A percentile compares a stretch with the other conserved stretches of the same genome.
Evolutionary conservation across 768 basidiomycete genomes (phyloP).

Genomic region (Kwoniella botswanensis): DNA sequence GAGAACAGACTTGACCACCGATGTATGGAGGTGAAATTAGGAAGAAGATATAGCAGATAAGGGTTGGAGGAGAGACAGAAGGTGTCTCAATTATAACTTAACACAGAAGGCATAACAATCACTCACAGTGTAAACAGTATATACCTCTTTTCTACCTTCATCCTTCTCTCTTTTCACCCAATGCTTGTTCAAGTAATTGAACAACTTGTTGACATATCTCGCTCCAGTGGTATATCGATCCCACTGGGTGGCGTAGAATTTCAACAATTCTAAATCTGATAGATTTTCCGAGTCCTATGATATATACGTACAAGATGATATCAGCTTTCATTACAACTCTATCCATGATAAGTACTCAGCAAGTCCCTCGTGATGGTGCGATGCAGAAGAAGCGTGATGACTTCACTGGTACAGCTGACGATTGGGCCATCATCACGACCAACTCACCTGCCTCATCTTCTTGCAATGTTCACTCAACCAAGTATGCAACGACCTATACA

Average conservation of each 20-base stretch:
- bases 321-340: neutral
- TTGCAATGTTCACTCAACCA: constrained; percentile 87
- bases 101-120: neutral
- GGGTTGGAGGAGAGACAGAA: neutral
- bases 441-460: constrained; percentile 66
- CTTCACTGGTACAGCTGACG: neutral
- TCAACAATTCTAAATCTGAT: constrained; percentile 83
- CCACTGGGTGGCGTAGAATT: constrained; percentile 93
- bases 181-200: constrained; percentile 97
- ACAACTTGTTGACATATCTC: constrained; percentile 94
- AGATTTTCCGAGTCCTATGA: constrained; percentile 74
- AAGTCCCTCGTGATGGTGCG: too few species aligned
- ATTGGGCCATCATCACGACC: neutral
- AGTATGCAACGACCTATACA: constrained; percentile 90
- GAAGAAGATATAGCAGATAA: neutral
- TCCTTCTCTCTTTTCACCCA: constrained; percentile 99
- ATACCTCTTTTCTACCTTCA: constrained; percentile 92
- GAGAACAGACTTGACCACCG: neutral
- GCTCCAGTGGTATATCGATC: constrained; percentile 95
- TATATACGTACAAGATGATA: constrained; percentile 1
- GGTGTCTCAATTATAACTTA: neutral
- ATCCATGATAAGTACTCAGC: too few species aligned
- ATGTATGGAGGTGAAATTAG: neutral
- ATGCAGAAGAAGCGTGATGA: too few species aligned
- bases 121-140: constrained; percentile 91